Evolutionary conservation across 2,329 filamentous ascomycete species (phyloP).

Genomic region (Coniochaeta sp.): DNA sequence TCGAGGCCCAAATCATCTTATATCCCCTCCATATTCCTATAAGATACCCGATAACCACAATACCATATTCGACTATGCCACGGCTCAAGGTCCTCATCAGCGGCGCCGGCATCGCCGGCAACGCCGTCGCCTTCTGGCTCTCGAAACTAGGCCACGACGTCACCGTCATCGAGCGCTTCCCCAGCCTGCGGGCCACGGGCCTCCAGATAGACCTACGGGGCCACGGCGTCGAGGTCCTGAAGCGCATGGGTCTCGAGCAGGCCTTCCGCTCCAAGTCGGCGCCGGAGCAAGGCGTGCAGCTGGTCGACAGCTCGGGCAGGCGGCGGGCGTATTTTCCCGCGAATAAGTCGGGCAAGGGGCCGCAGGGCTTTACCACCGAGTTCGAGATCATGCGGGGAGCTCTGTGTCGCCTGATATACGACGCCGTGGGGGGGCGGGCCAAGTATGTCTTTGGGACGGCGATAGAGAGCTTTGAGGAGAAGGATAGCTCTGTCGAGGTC

Average conservation of each 20-base stretch:
- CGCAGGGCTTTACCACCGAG: not conserved
- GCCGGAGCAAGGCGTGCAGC: slow-evolving; percentile 35
- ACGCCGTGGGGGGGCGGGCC: not conserved
- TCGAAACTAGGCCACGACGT: slow-evolving; percentile 26
- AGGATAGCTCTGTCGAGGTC: not conserved
- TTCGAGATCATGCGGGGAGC: no score
- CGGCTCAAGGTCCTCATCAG: slow-evolving; percentile 25
- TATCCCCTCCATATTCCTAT: no score
- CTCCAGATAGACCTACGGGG: slow-evolving; percentile 47
- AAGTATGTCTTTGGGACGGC: not conserved
- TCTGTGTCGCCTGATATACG: not conserved
- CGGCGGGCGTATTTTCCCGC: slow-evolving; percentile 28
- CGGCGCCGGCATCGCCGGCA: slow-evolving; percentile 27
- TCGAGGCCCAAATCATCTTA: no score
- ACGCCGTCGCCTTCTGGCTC: slow-evolving; percentile 42
- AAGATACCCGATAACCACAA: no score
- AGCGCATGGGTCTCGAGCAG: slow-evolving; percentile 41
- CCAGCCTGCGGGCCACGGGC: slow-evolving; percentile 35
- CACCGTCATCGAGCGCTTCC: slow-evolving; percentile 32
- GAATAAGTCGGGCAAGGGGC: slow-evolving; percentile 24
- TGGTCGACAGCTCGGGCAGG: slow-evolving; percentile 32
- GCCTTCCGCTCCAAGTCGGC: slow-evolving; percentile 31
- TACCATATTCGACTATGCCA: not conserved
- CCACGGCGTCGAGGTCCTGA: slow-evolving; percentile 40
- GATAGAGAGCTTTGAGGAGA: slow-evolving; percentile 4